Conservation (phyloP, 768 basidiomycete genomes). For the Pleurotus salmoneostramineus region DNA sequence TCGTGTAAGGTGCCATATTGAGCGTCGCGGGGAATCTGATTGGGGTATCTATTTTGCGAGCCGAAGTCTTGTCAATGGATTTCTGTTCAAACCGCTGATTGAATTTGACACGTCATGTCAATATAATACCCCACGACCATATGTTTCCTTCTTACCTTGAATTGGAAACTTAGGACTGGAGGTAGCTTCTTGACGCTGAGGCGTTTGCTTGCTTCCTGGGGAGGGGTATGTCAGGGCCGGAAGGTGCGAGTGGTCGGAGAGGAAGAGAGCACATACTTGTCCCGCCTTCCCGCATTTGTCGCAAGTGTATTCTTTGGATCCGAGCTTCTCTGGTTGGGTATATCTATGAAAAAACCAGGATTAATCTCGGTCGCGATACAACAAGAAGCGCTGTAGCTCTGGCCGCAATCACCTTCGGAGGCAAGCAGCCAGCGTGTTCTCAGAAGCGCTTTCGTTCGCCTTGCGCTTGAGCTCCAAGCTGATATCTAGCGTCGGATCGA, state of each 20-base stretch:
- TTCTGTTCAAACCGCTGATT: slow-evolving; percentile 89
- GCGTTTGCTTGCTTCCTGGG: slow-evolving; percentile 76
- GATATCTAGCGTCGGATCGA: slow-evolving; percentile 89
- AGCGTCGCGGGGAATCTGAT: slow-evolving; percentile 81
- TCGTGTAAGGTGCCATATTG: slow-evolving; percentile 88
- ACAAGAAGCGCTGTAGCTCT: slow-evolving; percentile 4
- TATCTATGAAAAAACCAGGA: slow-evolving; percentile 43
- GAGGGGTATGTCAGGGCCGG: slow-evolving; percentile 4
- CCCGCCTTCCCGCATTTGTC: slow-evolving; percentile 72
- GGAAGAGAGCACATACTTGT: slow-evolving; percentile 37
- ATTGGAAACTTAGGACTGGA: slow-evolving; percentile 88
- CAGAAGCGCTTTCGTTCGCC: slow-evolving; percentile 36
- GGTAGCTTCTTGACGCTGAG: slow-evolving; percentile 84
- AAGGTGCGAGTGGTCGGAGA: background rate
- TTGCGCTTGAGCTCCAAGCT: slow-evolving; percentile 76
- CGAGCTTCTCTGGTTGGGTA: slow-evolving; percentile 83
- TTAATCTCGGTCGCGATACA: slow-evolving; percentile 2
- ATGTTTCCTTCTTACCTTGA: slow-evolving; percentile 59
- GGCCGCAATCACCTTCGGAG: slow-evolving; percentile 53
- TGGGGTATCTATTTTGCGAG: slow-evolving; percentile 80
- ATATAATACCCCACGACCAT: background rate
- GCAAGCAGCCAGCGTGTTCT: slow-evolving; percentile 71
- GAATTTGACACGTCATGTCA: slow-evolving; percentile 3
- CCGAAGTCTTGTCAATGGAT: slow-evolving; percentile 62
- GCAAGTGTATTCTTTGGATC: slow-evolving; percentile 80